Conservation (phyloP, 129 eudicot species). For the Calendula officinalis region DNA sequence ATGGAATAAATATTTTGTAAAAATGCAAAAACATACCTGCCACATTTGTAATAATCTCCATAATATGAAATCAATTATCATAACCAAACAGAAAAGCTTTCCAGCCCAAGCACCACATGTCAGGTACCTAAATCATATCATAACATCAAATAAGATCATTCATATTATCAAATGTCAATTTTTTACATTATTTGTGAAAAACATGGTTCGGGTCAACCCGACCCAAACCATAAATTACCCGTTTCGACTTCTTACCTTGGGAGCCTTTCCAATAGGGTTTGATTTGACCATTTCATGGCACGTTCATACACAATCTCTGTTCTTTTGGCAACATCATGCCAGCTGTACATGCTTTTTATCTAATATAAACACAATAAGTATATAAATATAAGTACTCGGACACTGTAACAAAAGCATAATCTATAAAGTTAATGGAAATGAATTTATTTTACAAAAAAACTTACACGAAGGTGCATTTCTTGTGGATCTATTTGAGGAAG, state of each 20-base stretch:
- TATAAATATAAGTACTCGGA: not conserved
- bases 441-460: constrained; percentile 18
- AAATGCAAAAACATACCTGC: constrained; percentile 45
- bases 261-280: constrained; percentile 78
- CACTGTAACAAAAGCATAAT: not conserved
- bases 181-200: not conserved
- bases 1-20: not conserved
- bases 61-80: constrained; percentile 73
- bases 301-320: constrained; percentile 89
- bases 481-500: constrained; percentile 96
- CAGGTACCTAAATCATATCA: constrained; percentile 64
- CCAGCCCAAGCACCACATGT: constrained; percentile 98
- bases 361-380: constrained; percentile 25
- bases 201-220: not conserved
- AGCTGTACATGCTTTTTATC: constrained; percentile 91
- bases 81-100: constrained; percentile 92
- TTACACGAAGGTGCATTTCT: constrained; percentile 87
- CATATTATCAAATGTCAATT: not conserved
- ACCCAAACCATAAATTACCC: too few species aligned
- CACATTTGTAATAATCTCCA: constrained; percentile 74
- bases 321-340: constrained; percentile 97
- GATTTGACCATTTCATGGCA: constrained; percentile 83
- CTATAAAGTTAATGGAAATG: constrained; percentile 2
- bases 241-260: constrained; percentile 61
- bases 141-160: constrained; percentile 7